A percentile compares a stretch with the other conserved stretches of the same genome.
phyloP scores from a whole-genome alignment of 1,139 yeast species.

The Suhomyces anneliseae region DNA sequence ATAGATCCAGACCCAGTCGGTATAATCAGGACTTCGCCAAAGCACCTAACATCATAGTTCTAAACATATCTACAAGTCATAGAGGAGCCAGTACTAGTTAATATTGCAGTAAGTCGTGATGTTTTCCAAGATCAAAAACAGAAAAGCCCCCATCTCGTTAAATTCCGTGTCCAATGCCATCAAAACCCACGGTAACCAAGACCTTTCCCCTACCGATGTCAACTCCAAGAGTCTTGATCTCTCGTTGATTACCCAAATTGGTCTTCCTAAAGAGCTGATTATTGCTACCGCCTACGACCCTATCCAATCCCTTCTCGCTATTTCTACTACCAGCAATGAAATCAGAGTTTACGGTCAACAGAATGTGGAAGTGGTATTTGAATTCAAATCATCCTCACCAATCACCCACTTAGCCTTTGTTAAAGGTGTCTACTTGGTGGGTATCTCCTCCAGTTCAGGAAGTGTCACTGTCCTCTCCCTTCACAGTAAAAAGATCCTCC shows the following conservation, averaged over 20 bases:
- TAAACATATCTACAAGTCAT: too few species aligned
- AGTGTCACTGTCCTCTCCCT: constrained; percentile 69
- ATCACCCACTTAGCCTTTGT: constrained; percentile 63
- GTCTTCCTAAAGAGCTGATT: constrained; percentile 44
- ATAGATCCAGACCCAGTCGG: too few species aligned
- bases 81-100: background rate
- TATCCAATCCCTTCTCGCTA: constrained; percentile 80
- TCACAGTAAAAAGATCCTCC: constrained; percentile 58
- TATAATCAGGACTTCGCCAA: too few species aligned
- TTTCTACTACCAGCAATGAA: constrained; percentile 69
- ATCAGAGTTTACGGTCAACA: constrained; percentile 83
- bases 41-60: background rate
- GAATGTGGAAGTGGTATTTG: constrained; percentile 72
- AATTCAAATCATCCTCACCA: constrained; percentile 49
- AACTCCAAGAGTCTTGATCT: constrained; percentile 38
- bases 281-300: constrained; percentile 80
- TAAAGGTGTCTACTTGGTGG: constrained; percentile 78
- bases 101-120: constrained; percentile 19
- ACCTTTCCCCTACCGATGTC: constrained; percentile 41
- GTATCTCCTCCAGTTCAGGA: constrained; percentile 52
- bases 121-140: constrained; percentile 48
- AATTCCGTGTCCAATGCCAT: constrained; percentile 55
- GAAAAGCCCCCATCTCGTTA: constrained; percentile 49
- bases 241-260: constrained; percentile 38
- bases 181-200: constrained; percentile 44